Evolutionary conservation across 352 stramenopile genomes (phyloP), one percentile per base, ranked within the genome.

Genomic region (Globisporangium irregulare): DNA sequence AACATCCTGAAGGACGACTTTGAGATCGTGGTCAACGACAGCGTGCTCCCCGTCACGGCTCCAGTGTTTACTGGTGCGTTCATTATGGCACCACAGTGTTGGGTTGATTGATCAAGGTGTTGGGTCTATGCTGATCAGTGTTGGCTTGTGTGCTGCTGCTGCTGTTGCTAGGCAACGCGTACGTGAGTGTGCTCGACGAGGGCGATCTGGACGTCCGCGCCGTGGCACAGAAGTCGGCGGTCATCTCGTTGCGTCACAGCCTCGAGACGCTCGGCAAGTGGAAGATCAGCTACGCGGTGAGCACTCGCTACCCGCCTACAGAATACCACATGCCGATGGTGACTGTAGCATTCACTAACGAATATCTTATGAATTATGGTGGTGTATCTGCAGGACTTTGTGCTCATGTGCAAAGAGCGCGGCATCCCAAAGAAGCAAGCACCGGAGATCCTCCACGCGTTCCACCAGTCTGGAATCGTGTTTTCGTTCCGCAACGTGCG

Each of bases 361-460:
- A 61, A 32, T 55, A 36, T 25, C 9, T 43, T 4, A 15, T 24
- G 12, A 41, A 41, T 22, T 7, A 2, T 36, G 18, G 4, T 59
- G 7, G 18, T 9, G 18, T 7, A 2, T 27, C 9, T 34, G 48
- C 25, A 89, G 81, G 84, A 93, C 48, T 95, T 92, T 63, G 74
- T 90, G 29, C 68, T 82, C 53, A 73, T 93, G 75, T 92, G 85
- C 43, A 71, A 76, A 20, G 81, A 92, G 14, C 75, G 79, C n/a
- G 87, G 87, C 25, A 93, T 95, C 68, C 81, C 85, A 6, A 92
- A 93, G 75, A 95, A 93, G 72, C 85, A 95, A 68, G 84, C 87
- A 15, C 72, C 77, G 1, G 84, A 93, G 64, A 77, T 95, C 24
- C 79, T 95, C 29, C 78, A 85, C 60, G 75, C 81, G 12, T 93